Evolutionary conservation across 805 yeast genomes (phyloP).

Genomic region (Myxozyma monticola): DNA sequence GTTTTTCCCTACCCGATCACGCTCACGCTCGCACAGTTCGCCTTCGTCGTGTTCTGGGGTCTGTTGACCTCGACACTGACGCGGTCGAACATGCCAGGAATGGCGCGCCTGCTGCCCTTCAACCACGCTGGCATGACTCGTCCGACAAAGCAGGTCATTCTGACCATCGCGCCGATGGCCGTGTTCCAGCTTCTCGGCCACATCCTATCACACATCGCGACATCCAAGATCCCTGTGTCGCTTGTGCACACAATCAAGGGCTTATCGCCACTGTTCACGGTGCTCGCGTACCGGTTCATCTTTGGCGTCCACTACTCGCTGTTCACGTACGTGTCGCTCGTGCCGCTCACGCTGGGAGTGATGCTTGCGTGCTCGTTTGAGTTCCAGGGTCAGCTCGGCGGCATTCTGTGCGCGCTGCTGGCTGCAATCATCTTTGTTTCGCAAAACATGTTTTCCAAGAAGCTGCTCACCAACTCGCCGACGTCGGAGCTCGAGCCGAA

Average conservation of each 20-base stretch:
- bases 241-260: slow-evolving; percentile 93
- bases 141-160: slow-evolving; percentile 55
- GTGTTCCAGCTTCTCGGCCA: slow-evolving; percentile 91
- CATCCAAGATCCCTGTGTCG: slow-evolving; percentile 88
- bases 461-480: slow-evolving; percentile 56
- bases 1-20: slow-evolving; percentile 80
- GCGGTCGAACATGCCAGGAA: slow-evolving; percentile 39
- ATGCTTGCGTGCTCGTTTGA: slow-evolving; percentile 58
- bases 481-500: slow-evolving; percentile 31
- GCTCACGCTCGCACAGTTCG: slow-evolving; percentile 82
- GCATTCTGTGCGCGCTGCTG: slow-evolving; percentile 65
- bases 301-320: slow-evolving; percentile 58
- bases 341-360: slow-evolving; percentile 81
- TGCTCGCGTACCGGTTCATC: slow-evolving; percentile 66
- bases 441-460: slow-evolving; percentile 85
- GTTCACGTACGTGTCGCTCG: slow-evolving; percentile 73
- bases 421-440: slow-evolving; percentile 77
- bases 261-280: slow-evolving; percentile 85
- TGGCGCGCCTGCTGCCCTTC: slow-evolving; percentile 36
- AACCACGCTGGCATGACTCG: slow-evolving; percentile 33
- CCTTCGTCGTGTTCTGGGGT: slow-evolving; percentile 62
- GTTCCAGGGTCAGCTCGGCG: slow-evolving; percentile 51
- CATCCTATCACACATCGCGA: slow-evolving; percentile 87
- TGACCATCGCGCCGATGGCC: slow-evolving; percentile 90
- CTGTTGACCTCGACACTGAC: slow-evolving; percentile 21